phyloP scores from a whole-genome alignment of 2,329 filamentous ascomycete species.

The Thelonectria rubi region DNA sequence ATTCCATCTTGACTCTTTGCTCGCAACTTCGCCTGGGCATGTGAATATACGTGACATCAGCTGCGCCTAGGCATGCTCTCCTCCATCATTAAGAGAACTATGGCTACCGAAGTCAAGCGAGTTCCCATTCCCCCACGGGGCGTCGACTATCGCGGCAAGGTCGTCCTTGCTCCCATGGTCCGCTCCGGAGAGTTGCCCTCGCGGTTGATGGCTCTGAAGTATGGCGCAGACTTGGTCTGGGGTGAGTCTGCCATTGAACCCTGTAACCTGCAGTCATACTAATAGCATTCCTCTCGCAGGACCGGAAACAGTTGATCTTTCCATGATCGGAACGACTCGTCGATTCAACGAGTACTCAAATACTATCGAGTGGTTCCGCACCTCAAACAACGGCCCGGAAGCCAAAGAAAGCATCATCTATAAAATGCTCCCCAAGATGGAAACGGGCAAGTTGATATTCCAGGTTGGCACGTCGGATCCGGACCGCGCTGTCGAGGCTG shows the following conservation, averaged over 20 bases:
- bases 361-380: constrained; percentile 85
- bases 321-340: constrained; percentile 87
- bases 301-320: constrained; percentile 91
- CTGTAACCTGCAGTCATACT: not conserved
- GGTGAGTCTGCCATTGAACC: constrained; percentile 59
- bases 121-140: constrained; percentile 88
- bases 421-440: constrained; percentile 79
- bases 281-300: constrained; percentile 56
- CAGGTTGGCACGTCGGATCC: constrained; percentile 92
- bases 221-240: constrained; percentile 97
- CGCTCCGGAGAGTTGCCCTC: constrained; percentile 95
- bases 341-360: constrained; percentile 78
- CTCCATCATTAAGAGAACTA: constrained; percentile 57
- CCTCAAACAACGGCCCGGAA: constrained; percentile 74
- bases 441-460: constrained; percentile 82
- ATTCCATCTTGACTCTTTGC: constrained; percentile 22
- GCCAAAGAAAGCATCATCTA: constrained; percentile 78
- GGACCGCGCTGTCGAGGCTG: constrained; percentile 82
- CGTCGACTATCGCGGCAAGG: constrained; percentile 91
- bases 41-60: constrained; percentile 19
- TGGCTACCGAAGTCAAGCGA: constrained; percentile 68
- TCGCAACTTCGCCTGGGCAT: constrained; percentile 5
- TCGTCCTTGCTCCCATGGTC: constrained; percentile 98
- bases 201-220: constrained; percentile 86
- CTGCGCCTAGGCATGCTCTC: constrained; percentile 44